Percentiles rank a stretch among this genome's conserved stretches.
Evolutionary conservation across 345 rosid species (phyloP).

Genomic region (Gynandropsis gynandra): DNA sequence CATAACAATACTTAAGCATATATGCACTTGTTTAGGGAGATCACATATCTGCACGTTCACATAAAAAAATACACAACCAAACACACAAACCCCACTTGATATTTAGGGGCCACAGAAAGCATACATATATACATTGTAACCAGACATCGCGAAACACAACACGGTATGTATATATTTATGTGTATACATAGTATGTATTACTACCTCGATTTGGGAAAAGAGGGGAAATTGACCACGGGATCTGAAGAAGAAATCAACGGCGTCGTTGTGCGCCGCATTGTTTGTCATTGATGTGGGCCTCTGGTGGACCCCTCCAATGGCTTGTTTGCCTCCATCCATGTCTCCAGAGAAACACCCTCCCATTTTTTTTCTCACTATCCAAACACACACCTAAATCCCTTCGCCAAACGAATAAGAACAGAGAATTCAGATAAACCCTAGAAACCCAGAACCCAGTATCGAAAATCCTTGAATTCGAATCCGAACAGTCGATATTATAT

Average conservation of each 20-base stretch:
- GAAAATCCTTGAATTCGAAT: no score
- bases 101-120: not conserved
- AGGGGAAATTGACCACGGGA: conserved; percentile 46
- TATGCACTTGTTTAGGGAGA: no score
- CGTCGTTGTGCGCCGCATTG: conserved; percentile 42
- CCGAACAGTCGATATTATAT: no score
- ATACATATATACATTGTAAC: not conserved
- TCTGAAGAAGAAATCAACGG: conserved; percentile 63
- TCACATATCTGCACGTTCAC: not conserved
- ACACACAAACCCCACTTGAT: no score
- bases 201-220: conserved; percentile 67
- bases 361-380: conserved; percentile 29
- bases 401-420: not conserved
- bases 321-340: conserved; percentile 64
- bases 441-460: not conserved
- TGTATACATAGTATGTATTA: not conserved
- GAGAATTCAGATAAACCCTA: not conserved
- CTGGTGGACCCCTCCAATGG: conserved; percentile 51
- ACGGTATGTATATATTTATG: not conserved
- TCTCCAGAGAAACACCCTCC: conserved; percentile 60
- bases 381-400: no score
- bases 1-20: no score
- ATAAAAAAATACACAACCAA: not conserved
- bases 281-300: conserved; percentile 20
- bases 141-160: not conserved